Evolutionary conservation across 306 rosid genomes (phyloP), one percentile per base, ranked within the genome.

Genomic region (Bauhinia variegata): DNA sequence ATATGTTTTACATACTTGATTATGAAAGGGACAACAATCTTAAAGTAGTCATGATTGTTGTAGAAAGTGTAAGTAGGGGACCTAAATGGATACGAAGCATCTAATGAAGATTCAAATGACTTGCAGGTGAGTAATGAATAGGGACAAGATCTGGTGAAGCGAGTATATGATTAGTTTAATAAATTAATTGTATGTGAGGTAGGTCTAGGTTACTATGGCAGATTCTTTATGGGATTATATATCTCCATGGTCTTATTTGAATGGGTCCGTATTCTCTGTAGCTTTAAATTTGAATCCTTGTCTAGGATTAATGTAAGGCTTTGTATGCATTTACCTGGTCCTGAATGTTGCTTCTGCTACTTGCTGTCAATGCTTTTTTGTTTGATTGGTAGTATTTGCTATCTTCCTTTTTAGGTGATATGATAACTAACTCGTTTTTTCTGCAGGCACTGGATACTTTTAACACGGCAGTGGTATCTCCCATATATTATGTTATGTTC

Each of bases 381-480:
- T 42, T 61, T 67, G 31, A 44, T 68, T 28, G 63, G 28, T 65
- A 17, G 39, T 67, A 44, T 23, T 59, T 77, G 54, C 23, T 33
- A 36, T 34, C 60, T 55, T 19, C 58, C 63, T 41, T 57, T 55
- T 71, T 42, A 23, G 16, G 17, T 73, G 39, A 68, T 59, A 14
- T 73, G 39, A 68, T 59, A 14, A 34, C 52, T 36, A 43, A 65
- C 64, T 68, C 63, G 4, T 73, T 56, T 55, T 33, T 63, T 63
- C 67, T 75, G 74, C 89, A 95, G 99, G 99, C 99, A 18, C 91
- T 95, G 76, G 99, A 95, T 82, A 95, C 99, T 60, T 95, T 95
- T 53, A 91, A 95, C 72, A 95, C 99, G 1, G 97, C 99, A n/a
- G 99, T 95, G 82, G 99, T 95, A 32, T 95, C 99, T 71, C 99